These are phyloP conservation scores for Aureobasidium subglaciale DNA, from an alignment of 2,329 filamentous ascomycete genomes.

Conservation along the genomic window DNA sequence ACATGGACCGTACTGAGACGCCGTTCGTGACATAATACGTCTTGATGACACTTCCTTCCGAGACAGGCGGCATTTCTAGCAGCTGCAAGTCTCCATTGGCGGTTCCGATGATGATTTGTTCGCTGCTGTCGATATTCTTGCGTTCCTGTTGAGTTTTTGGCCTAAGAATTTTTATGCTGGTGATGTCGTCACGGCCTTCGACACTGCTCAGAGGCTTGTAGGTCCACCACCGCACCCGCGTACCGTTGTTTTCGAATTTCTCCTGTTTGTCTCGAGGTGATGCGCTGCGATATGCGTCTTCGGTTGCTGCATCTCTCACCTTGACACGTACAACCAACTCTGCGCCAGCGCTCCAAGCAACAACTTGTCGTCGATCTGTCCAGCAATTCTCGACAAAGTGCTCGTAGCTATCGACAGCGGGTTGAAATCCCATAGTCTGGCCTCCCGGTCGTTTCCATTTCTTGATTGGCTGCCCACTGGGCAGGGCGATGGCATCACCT, in stretches of 20 bases:
- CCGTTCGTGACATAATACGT: constrained; percentile 40
- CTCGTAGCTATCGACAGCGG: constrained; percentile 53
- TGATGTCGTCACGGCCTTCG: constrained; percentile 54
- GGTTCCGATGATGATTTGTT: constrained; percentile 48
- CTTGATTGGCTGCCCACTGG: constrained; percentile 26
- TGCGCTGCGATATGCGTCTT: constrained; percentile 17
- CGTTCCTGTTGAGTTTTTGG: constrained; percentile 27
- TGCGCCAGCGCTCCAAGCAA: constrained; percentile 56
- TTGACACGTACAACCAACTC: constrained; percentile 47
- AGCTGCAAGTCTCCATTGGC: constrained; percentile 47
- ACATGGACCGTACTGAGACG: constrained; percentile 40
- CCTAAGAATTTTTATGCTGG: constrained; percentile 47
- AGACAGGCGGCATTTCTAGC: constrained; percentile 21
- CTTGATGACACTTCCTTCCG: constrained; percentile 22
- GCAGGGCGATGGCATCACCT: constrained; percentile 26
- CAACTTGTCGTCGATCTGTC: constrained; percentile 46
- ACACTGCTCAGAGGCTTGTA: constrained; percentile 45
- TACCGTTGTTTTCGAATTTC: constrained; percentile 28
- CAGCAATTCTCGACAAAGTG: constrained; percentile 39
- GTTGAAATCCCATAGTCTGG: constrained; percentile 54
- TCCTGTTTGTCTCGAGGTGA: constrained; percentile 21
- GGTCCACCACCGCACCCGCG: constrained; percentile 38
- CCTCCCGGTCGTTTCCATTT: constrained; percentile 37
- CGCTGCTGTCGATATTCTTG: constrained; percentile 21
- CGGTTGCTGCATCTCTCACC: constrained; percentile 26